Conservation (phyloP, 1,284 basidiomycete genomes). For the Leccinum variabile region DNA sequence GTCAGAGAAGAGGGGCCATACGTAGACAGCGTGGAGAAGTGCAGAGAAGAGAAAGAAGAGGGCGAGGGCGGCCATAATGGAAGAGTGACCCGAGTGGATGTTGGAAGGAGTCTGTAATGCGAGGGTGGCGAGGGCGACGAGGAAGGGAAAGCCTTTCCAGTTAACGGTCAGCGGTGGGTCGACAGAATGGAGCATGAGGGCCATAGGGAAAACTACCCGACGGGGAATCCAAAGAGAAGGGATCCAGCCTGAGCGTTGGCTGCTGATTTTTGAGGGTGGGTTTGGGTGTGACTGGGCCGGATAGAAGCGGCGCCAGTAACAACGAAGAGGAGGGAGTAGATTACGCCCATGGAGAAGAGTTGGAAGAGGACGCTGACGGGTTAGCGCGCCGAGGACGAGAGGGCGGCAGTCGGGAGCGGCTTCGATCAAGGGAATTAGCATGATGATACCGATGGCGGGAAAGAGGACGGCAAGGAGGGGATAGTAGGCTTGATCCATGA, state of each 20-base stretch:
- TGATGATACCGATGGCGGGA: slow-evolving; percentile 16
- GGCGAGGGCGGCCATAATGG: slow-evolving; percentile 35
- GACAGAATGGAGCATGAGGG: slow-evolving; percentile 36
- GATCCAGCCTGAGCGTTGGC: slow-evolving; percentile 42
- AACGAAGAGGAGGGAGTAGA: slow-evolving; percentile 45
- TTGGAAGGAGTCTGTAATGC: slow-evolving; percentile 22
- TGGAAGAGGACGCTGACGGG: slow-evolving; percentile 32
- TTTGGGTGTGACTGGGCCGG: not conserved
- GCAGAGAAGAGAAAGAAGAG: slow-evolving; percentile 32
- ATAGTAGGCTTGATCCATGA: slow-evolving; percentile 31
- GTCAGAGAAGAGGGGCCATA: too few species aligned
- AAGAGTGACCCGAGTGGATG: slow-evolving; percentile 39
- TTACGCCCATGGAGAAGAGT: slow-evolving; percentile 35
- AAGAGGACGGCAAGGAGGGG: slow-evolving; percentile 36
- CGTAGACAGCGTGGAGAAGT: too few species aligned
- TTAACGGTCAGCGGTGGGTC: slow-evolving; percentile 40
- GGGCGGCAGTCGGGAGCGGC: slow-evolving; percentile 23
- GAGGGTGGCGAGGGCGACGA: slow-evolving; percentile 32
- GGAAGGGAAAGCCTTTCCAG: slow-evolving; percentile 48
- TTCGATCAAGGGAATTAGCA: slow-evolving; percentile 24
- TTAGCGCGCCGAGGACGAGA: slow-evolving; percentile 18
- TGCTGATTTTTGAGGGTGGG: slow-evolving; percentile 21
- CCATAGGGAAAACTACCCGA: slow-evolving; percentile 41
- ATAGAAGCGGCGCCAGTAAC: slow-evolving; percentile 32
- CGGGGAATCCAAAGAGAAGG: slow-evolving; percentile 32